These are phyloP conservation scores for Xylaria curta DNA, from an alignment of 495 filamentous ascomycete genomes.

Conservation along the genomic window DNA sequence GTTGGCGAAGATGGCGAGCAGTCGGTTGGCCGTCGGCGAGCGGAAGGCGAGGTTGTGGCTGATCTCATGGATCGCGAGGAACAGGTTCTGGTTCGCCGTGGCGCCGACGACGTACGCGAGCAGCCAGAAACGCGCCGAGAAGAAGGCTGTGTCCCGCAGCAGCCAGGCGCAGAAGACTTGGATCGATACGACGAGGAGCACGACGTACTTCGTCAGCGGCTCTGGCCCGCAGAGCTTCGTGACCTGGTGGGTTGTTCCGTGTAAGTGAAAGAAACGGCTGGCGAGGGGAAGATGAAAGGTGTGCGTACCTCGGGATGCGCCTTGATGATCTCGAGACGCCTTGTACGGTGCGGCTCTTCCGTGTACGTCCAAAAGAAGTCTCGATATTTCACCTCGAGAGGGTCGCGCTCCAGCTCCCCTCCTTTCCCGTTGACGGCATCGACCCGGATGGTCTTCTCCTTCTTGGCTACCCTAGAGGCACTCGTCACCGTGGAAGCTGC, in stretches of 20 bases:
- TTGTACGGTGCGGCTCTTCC: slow-evolving; percentile 93
- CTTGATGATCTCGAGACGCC: slow-evolving; percentile 94
- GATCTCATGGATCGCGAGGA: slow-evolving; percentile 99
- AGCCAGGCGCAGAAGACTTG: slow-evolving; percentile 82
- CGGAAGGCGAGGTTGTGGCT: slow-evolving; percentile 96
- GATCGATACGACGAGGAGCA: slow-evolving; percentile 80
- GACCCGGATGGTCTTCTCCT: slow-evolving; percentile 37
- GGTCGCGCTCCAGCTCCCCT: slow-evolving; percentile 38
- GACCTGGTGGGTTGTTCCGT: slow-evolving; percentile 62
- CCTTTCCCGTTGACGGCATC: slow-evolving; percentile 31
- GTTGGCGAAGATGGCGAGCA: slow-evolving; percentile 92
- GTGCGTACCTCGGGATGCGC: slow-evolving; percentile 87
- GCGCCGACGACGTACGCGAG: slow-evolving; percentile 93
- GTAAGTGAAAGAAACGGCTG: slow-evolving; percentile 10
- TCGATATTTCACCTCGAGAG: slow-evolving; percentile 50
- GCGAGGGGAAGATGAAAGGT: neutral
- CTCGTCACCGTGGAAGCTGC: slow-evolving; percentile 40
- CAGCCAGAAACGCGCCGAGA: slow-evolving; percentile 82
- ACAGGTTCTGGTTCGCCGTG: slow-evolving; percentile 97
- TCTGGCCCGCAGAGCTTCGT: slow-evolving; percentile 98
- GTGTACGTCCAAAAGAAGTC: slow-evolving; percentile 93
- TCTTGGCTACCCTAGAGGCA: slow-evolving; percentile 27
- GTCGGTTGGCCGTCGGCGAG: slow-evolving; percentile 79
- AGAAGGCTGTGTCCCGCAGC: slow-evolving; percentile 78
- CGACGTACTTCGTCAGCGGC: slow-evolving; percentile 92